Percentiles rank a stretch among this genome's conserved stretches.
Evolutionary conservation across 2,329 filamentous ascomycete species (phyloP).

Genomic region (Plectosphaerella sp.): DNA sequence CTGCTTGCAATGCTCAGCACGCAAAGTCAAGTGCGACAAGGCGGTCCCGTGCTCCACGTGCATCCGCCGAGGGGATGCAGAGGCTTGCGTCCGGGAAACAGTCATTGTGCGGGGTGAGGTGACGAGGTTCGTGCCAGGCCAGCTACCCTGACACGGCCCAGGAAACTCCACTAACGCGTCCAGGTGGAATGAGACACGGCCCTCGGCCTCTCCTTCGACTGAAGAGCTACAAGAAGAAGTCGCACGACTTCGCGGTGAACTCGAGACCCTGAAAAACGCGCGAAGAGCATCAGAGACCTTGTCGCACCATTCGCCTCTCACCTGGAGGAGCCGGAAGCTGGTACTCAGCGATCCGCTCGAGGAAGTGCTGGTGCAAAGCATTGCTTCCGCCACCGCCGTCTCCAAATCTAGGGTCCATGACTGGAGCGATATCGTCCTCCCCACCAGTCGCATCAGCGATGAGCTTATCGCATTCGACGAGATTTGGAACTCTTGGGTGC

Average conservation of each 20-base stretch:
- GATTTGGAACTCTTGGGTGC: constrained; percentile 14
- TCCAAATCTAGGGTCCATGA: neutral
- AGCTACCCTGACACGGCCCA: neutral
- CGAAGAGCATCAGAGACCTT: no score
- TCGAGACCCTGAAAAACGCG: no score
- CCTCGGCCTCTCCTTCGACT: no score
- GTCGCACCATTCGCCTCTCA: no score
- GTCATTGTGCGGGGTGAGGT: constrained; percentile 6
- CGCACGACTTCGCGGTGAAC: no score
- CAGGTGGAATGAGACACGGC: no score
- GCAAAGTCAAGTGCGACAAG: constrained; percentile 20
- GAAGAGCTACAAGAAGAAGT: no score
- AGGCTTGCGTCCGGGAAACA: constrained; percentile 7
- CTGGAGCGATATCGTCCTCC: constrained; percentile 3
- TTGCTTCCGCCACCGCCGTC: neutral
- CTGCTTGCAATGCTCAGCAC: constrained; percentile 15
- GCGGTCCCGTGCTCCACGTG: constrained; percentile 16
- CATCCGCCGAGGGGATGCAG: constrained; percentile 13
- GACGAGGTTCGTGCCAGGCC: constrained; percentile 1
- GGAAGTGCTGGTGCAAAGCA: neutral
- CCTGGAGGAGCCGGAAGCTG: neutral
- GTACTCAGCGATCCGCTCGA: neutral
- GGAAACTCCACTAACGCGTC: no score
- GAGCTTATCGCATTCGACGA: constrained; percentile 7
- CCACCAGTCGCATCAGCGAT: neutral